Percentiles rank a stretch among this genome's conserved stretches.
phyloP scores from a whole-genome alignment of 441 rosid species.

The Euphorbia schlechtendalii region DNA sequence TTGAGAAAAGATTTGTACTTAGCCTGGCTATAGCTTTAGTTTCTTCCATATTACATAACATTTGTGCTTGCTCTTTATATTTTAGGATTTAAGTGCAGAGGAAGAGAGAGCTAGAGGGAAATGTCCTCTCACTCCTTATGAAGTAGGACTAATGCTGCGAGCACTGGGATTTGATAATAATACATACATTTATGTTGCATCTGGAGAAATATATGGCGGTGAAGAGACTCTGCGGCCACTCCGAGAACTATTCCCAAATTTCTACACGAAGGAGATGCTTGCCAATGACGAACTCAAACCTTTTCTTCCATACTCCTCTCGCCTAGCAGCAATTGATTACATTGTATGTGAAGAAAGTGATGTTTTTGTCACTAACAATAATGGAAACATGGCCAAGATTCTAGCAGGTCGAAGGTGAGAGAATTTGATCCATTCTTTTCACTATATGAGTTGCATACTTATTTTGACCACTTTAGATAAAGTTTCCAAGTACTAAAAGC shows the following conservation, averaged over 20 bases:
- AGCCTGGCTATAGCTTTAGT: slow-evolving; percentile 6
- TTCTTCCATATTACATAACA: slow-evolving; percentile 5
- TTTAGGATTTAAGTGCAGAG: slow-evolving; percentile 75
- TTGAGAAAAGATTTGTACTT: not conserved
- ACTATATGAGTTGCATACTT: not conserved
- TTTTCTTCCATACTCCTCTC: slow-evolving; percentile 76
- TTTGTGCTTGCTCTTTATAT: slow-evolving; percentile 1
- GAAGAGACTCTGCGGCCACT: slow-evolving; percentile 81
- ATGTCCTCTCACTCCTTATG: slow-evolving; percentile 95
- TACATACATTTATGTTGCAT: slow-evolving; percentile 83
- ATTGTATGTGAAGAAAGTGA: slow-evolving; percentile 90
- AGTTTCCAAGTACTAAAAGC: not conserved
- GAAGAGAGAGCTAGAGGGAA: slow-evolving; percentile 93
- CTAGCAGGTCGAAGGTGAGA: slow-evolving; percentile 97
- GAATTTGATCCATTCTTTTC: slow-evolving; percentile 12
- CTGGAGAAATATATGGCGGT: slow-evolving; percentile 98
- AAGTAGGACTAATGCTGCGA: slow-evolving; percentile 92
- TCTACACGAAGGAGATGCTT: slow-evolving; percentile 91
- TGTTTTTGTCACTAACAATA: slow-evolving; percentile 86
- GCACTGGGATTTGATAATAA: slow-evolving; percentile 89
- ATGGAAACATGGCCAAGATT: slow-evolving; percentile 98
- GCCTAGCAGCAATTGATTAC: slow-evolving; percentile 90
- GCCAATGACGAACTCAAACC: slow-evolving; percentile 70
- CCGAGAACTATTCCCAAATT: slow-evolving; percentile 84
- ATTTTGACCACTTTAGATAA: not conserved